These are phyloP conservation scores for Geotrichum ghanense DNA, from an alignment of 805 yeast genomes.

Conservation along the genomic window DNA sequence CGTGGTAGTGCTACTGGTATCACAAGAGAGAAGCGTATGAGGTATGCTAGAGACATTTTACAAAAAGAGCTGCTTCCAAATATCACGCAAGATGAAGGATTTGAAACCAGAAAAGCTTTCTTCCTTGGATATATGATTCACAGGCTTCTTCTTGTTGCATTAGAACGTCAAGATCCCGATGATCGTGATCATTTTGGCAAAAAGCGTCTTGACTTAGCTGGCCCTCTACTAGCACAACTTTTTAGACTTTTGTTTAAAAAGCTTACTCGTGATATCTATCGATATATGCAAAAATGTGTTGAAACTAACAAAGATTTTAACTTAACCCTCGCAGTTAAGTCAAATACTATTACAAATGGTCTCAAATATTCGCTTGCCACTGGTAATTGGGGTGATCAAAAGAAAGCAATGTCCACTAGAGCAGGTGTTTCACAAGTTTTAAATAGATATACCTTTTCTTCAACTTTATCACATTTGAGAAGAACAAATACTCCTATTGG, in stretches of 20 bases:
- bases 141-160: conserved; percentile 84
- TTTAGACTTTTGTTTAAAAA: conserved; percentile 91
- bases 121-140: conserved; percentile 97
- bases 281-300: conserved; percentile 98
- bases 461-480: conserved; percentile 96
- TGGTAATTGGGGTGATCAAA: conserved; percentile 99
- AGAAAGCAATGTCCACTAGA: conserved; percentile 96
- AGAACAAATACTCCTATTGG: conserved; percentile 99
- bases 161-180: conserved; percentile 95
- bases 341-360: conserved; percentile 95
- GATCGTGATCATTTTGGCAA: conserved; percentile 99
- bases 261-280: conserved; percentile 89
- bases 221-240: conserved; percentile 90
- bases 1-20: conserved; percentile 97
- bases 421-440: conserved; percentile 99
- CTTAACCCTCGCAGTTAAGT: conserved; percentile 90
- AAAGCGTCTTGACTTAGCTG: conserved; percentile 96
- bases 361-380: conserved; percentile 95
- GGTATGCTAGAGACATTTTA: conserved; percentile 91
- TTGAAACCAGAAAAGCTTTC: conserved; percentile 91
- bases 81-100: conserved; percentile 95
- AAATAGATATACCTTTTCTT: conserved; percentile 94
- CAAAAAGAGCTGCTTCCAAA: conserved; percentile 96
- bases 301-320: conserved; percentile 97
- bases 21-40: conserved; percentile 93